Evolutionary conservation across 495 filamentous ascomycete species (phyloP), one percentile per base, ranked within the genome.

Genomic region (Penicillium dipodomyicola): DNA sequence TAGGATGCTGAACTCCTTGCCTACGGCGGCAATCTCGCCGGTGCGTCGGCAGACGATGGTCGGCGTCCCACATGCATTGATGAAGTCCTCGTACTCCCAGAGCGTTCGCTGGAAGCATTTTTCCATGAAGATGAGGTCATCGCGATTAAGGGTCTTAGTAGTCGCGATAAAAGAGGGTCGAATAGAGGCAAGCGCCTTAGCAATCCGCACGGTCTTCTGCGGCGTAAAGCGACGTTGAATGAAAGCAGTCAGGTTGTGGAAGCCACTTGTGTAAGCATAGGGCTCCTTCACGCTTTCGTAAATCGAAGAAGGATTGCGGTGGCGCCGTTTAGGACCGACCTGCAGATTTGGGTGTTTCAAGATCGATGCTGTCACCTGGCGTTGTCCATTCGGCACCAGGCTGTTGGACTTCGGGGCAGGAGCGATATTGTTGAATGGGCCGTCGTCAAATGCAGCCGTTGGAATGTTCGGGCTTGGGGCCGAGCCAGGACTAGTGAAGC

Each of bases 81-180:
- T 89, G 63, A 92, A 92, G 54, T 94, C 90, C 59, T 97, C 90
- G 62, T 96, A 94, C 65, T 95, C 91, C 68, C 87, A 90, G 12
- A 98, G 79, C 1, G 89, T 92, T 39, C 94, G 88, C 68, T 98
- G 94, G 66, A 97, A 90, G 67, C 89, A 92, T 69, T 95, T 92
- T 71, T 98, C 94, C 90, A 94, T 95, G 73, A 97, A 96, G 22
- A 98, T 85, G 19, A 97, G 81, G 67, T 98, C 94, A 64, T 92
- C 84, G 27, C 84, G 78, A 54, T 90, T 91, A 35, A 97, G 75
- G 3, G 87, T 90, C 58, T 87, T 87, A 22, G 88, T 92, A 53
- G 87, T 94, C 4, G 90, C 84, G 60, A 97, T 92, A 72, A 98
- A 93, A 7, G 91, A 90, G 5, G 94, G 94, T 19, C 94, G 88